These are phyloP conservation scores for Penicillium silybi DNA, from an alignment of 495 filamentous ascomycete species.

Conservation along the genomic window DNA sequence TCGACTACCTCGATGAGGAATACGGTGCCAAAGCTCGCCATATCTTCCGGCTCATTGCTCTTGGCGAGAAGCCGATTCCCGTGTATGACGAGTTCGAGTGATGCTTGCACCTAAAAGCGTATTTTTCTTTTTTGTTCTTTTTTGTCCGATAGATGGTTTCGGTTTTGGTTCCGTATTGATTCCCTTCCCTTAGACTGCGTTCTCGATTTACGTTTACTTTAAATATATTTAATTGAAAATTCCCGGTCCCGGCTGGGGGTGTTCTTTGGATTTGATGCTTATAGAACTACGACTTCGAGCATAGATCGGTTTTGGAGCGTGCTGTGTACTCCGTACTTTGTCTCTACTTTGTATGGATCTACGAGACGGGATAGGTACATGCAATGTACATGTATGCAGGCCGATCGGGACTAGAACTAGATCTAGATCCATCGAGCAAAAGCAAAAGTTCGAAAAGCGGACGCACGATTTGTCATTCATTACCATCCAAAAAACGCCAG, in stretches of 20 bases:
- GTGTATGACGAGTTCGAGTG: conserved; percentile 44
- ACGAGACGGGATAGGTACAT: too few species aligned
- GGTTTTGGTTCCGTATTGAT: conserved; percentile 1
- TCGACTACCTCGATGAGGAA: conserved; percentile 50
- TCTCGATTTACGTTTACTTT: neutral
- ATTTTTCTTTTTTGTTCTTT: too few species aligned
- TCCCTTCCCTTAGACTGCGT: conserved; percentile 4
- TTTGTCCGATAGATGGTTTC: conserved; percentile 22
- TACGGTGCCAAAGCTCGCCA: conserved; percentile 44
- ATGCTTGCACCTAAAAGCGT: conserved; percentile 4
- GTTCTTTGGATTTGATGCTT: too few species aligned
- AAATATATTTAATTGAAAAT: too few species aligned
- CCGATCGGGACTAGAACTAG: too few species aligned
- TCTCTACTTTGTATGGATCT: too few species aligned
- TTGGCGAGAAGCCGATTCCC: conserved; percentile 50
- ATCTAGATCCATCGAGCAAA: neutral
- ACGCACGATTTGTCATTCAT: conserved; percentile 2
- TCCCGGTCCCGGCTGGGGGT: too few species aligned
- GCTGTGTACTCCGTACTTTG: too few species aligned
- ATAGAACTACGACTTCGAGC: too few species aligned
- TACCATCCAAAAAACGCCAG: conserved; percentile 11
- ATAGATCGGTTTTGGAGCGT: too few species aligned
- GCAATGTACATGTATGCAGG: neutral
- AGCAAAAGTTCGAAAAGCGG: neutral
- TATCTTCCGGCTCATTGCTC: conserved; percentile 50